Evolutionary conservation across 805 yeast genomes (phyloP), one percentile per base, ranked within the genome.

Genomic region (Suhomyces sp.): DNA sequence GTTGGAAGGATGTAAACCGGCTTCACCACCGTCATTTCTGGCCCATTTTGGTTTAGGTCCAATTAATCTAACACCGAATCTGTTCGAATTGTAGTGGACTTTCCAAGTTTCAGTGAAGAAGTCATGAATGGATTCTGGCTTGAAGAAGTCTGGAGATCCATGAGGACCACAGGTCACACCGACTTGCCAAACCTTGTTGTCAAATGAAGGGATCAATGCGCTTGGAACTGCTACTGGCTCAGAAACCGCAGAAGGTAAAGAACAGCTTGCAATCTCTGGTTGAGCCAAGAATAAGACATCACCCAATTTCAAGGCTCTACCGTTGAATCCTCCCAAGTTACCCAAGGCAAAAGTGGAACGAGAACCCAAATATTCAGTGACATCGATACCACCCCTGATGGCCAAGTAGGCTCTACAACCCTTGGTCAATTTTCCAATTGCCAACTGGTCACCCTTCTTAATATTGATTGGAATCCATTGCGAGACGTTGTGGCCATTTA

Each of bases 11-110:
- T 93, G 99, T 65, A 93, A 78, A 53, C 99, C 99, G 54, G 94
- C 99, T 63, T 91, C 97, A 55, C 98, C 99, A 73, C 98, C 99
- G 68, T 91, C 97, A 8, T 80, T 69, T 74, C 99, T 84, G 10
- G 97, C 97, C 99, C 98, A 94, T 65, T 83, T 80, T 10, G 98
- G 99, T 71, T 91, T 93, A 53, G 98, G 98, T 45, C 97, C 97
- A 59, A 88, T 85, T 60, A 93, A 78, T 66, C 98, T 83, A 35
- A 93, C 96, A 68, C 99, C 99, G 70, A 93, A 93, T 69, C 99
- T 83, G 74, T 93, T 93, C 31, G 98, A 92, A 73, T 93, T 93
- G 78, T 94, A 94, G 69, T 94, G 98, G 48, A 93, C 91, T 70
- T 91, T 93, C 98, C 98, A 93, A 55, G 81, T 82, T 50, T 84